phyloP scores from a whole-genome alignment of 2,329 filamentous ascomycete species.

The Neopestalotiopsis sp. region DNA sequence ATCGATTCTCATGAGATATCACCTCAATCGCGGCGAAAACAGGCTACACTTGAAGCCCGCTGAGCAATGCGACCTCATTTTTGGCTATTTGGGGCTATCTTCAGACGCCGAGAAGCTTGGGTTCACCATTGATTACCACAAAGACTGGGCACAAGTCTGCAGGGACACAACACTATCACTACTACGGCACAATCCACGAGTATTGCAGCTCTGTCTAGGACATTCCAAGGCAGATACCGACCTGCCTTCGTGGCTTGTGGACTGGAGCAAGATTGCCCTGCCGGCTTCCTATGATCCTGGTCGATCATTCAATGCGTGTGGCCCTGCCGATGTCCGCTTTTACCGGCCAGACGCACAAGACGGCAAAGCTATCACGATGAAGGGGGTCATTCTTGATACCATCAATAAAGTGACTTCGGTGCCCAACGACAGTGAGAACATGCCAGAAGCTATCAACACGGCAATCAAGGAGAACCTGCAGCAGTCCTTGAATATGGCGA shows the following conservation, averaged over 20 bases:
- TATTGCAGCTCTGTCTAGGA: neutral
- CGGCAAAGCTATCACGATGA: neutral
- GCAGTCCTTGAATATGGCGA: neutral
- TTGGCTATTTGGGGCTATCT: neutral
- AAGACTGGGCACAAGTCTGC: slow-evolving; percentile 5
- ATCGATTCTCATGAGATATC: slow-evolving; percentile 23
- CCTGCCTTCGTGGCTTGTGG: slow-evolving; percentile 25
- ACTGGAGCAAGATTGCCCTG: slow-evolving; percentile 23
- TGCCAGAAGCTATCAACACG: neutral
- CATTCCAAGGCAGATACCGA: neutral
- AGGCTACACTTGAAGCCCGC: neutral
- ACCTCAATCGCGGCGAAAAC: slow-evolving; percentile 9
- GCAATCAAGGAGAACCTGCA: neutral
- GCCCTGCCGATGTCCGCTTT: neutral
- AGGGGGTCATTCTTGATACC: neutral
- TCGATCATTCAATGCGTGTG: slow-evolving; percentile 8
- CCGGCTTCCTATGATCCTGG: neutral
- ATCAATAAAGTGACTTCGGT: neutral
- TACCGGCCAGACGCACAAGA: neutral
- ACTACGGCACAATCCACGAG: neutral
- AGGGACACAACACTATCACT: neutral
- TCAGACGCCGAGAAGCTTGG: neutral
- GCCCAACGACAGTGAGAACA: neutral
- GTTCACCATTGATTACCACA: neutral
- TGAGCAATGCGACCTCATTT: slow-evolving; percentile 8